These are phyloP conservation scores for Linnemannia elongata DNA, from an alignment of 192 early-diverging fungal species.

Conservation along the genomic window DNA sequence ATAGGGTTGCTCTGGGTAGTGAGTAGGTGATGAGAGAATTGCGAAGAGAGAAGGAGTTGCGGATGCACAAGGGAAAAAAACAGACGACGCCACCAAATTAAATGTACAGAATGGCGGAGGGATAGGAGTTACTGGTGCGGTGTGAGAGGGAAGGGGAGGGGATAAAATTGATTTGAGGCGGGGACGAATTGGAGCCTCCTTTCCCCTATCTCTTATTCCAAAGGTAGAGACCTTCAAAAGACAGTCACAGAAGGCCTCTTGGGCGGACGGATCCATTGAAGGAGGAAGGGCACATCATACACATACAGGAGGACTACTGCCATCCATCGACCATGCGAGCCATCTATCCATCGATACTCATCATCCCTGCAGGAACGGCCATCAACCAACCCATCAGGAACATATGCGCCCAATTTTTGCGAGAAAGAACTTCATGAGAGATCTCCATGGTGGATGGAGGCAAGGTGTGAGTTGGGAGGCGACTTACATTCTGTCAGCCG, in stretches of 20 bases:
- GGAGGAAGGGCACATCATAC: neutral
- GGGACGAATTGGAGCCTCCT: conserved; percentile 40
- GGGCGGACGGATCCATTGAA: neutral
- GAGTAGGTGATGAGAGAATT: neutral
- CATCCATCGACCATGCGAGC: conserved; percentile 10
- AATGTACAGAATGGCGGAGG: neutral
- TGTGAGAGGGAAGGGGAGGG: neutral
- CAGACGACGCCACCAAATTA: neutral
- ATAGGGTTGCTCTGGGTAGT: neutral
- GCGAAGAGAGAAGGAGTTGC: neutral
- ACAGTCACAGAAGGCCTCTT: conserved; percentile 27
- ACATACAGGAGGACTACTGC: neutral
- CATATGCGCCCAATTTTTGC: neutral
- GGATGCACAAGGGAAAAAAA: neutral
- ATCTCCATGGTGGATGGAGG: too few species aligned
- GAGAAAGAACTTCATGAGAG: too few species aligned
- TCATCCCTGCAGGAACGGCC: neutral
- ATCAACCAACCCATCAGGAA: neutral
- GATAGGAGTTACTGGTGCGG: neutral
- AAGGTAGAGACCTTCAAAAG: conserved; percentile 38
- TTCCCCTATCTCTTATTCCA: conserved; percentile 54
- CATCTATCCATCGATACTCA: conserved; percentile 33
- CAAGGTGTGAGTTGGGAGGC: too few species aligned
- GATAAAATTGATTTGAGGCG: conserved; percentile 23
- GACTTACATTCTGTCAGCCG: too few species aligned